A percentile compares a stretch with the other conserved stretches of the same genome.
phyloP scores from a whole-genome alignment of 2,329 filamentous ascomycete genomes.

The Aspergillus sp. region DNA sequence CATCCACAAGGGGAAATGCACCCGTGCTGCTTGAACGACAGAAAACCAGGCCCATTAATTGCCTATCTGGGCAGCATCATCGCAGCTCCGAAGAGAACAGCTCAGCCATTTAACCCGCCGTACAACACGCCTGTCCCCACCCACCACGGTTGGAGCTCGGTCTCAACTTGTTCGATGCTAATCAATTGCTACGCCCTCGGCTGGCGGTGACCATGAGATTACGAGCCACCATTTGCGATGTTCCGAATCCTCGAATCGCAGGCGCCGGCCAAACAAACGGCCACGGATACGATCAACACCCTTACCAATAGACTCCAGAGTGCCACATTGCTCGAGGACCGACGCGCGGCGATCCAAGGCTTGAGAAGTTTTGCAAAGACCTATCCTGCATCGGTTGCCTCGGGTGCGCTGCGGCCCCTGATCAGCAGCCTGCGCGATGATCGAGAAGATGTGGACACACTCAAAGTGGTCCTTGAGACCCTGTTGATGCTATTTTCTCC shows the following conservation, averaged over 20 bases:
- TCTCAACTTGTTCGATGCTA: conserved; percentile 27
- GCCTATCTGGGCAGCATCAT: neutral
- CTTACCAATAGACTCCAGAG: conserved; percentile 83
- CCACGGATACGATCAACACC: conserved; percentile 88
- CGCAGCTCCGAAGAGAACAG: conserved; percentile 14
- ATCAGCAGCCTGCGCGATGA: conserved; percentile 84
- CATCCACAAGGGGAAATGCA: neutral
- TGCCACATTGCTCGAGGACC: conserved; percentile 89
- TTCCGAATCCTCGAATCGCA: conserved; percentile 62
- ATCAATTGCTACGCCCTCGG: conserved; percentile 22
- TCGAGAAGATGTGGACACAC: conserved; percentile 90
- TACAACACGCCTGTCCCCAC: neutral
- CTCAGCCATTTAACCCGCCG: conserved; percentile 8
- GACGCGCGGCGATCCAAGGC: conserved; percentile 86
- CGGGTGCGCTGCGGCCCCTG: conserved; percentile 81
- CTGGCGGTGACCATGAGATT: conserved; percentile 42
- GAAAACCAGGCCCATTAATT: neutral
- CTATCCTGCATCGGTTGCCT: conserved; percentile 92
- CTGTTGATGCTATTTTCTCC: conserved; percentile 86
- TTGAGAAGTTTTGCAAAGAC: conserved; percentile 94
- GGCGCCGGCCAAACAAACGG: conserved; percentile 92
- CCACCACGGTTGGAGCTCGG: neutral
- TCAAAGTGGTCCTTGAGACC: conserved; percentile 93
- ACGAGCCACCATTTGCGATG: conserved; percentile 39
- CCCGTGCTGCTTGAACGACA: neutral